Percentiles rank a stretch among this genome's conserved stretches.
These are phyloP conservation scores for Talaromyces borbonicus DNA, from an alignment of 495 filamentous ascomycete species.

Conservation along the genomic window DNA sequence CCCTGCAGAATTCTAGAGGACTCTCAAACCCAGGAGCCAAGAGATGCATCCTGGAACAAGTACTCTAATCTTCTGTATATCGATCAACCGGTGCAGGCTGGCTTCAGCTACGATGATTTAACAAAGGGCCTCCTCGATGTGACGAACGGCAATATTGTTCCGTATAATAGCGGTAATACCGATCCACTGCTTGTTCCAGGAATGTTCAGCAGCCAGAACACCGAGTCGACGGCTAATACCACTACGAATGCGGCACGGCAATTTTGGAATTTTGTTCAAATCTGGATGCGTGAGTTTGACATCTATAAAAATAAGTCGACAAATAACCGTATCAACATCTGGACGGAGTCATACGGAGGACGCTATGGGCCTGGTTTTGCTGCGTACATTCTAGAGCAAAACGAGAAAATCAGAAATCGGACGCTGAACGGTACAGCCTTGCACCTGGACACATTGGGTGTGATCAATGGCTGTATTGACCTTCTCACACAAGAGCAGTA, in stretches of 20 bases:
- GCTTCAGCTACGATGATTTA: conserved; percentile 51
- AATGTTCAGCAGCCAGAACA: no score
- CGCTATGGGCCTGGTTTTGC: conserved; percentile 46
- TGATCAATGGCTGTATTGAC: conserved; percentile 51
- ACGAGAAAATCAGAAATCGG: conserved; percentile 31
- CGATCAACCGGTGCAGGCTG: conserved; percentile 44
- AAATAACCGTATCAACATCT: no score
- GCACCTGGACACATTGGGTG: conserved; percentile 42
- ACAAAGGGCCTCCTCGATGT: conserved; percentile 37
- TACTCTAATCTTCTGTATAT: conserved; percentile 47
- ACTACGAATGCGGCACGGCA: conserved; percentile 42
- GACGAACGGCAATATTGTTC: no score
- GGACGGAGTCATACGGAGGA: conserved; percentile 46
- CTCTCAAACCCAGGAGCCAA: conserved; percentile 34
- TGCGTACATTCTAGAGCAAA: conserved; percentile 41
- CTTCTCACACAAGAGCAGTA: conserved; percentile 37
- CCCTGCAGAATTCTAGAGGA: conserved; percentile 45
- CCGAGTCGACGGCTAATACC: no score
- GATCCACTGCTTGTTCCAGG: no score
- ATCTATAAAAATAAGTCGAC: neutral
- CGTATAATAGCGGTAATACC: no score
- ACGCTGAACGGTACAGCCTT: conserved; percentile 35
- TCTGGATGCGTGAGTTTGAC: conserved; percentile 20
- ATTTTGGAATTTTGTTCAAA: conserved; percentile 47
- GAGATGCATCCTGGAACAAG: conserved; percentile 41